Base-by-base conservation (phyloP, 2,329 filamentous ascomycete genomes). In the Colletotrichum sp. region DNA sequence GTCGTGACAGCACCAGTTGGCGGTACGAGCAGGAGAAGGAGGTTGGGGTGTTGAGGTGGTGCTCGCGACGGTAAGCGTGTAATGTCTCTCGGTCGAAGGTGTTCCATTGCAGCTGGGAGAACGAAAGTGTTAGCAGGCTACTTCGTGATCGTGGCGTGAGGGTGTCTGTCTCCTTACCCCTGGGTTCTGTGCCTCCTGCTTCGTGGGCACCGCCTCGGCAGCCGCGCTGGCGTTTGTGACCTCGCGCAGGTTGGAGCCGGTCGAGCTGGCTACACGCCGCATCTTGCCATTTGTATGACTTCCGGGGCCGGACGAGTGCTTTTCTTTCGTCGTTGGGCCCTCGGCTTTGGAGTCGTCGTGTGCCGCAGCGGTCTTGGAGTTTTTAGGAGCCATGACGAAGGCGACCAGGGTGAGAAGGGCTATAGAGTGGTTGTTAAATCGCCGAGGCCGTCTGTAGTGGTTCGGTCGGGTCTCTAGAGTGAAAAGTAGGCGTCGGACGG, bases 41-140 rank as follows among this genome's bases (percentile, higher is more conserved):
- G 48, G 93, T 91, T 15, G 94, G 93, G 0, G 92, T 93, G 80
- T 91, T 89, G 80, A 97, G 89, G 75, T 91, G 90, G 86, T 96
- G 93, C 78, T 94, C 90, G 82, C 94, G 91, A 77, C 94, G 92
- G 87, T 97, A 97, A 78, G 90, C 89, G 81, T 96, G 93, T 66
- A 97, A 91, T 64, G 94, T 87, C 65, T 91, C 86, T 76, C 92
- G 87, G 34, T 94, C 91, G 80, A 95, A 93, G 4, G 90, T 89
- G 21, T 90, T 85, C 94, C 94, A 96, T 82, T 93, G 87, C 34
- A 92, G 84, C 91, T 92, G 77, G 56, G 18, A 78, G 71, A 32
- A 71, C 18, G 67, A 26, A 30, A 8, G 68, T 61, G 65, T 76
- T 58, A 75, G 76, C 43, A 55, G 30, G 60, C n/a, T 32, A 13